phyloP scores from a whole-genome alignment of 768 basidiomycete species.

The Coprinopsis marcescibilis region DNA sequence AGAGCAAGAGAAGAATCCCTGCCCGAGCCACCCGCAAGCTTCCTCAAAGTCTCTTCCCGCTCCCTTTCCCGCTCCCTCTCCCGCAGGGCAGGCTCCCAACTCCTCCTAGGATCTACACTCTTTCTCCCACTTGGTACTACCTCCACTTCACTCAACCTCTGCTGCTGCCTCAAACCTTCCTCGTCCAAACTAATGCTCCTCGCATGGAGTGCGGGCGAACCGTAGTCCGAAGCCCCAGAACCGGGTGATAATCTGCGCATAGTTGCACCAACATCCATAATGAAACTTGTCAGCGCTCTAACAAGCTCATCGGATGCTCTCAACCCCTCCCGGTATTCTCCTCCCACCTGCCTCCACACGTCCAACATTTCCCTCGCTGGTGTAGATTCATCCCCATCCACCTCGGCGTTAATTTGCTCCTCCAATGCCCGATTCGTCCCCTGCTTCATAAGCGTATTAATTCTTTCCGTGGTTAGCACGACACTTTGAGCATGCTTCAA shows the following conservation, averaged over 20 bases:
- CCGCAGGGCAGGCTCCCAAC: conserved; percentile 32
- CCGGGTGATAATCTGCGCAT: conserved; percentile 24
- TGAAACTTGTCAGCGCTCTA: conserved; percentile 65
- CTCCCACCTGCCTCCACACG: conserved; percentile 64
- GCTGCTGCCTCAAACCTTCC: conserved; percentile 27
- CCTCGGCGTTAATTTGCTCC: conserved; percentile 71
- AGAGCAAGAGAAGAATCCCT: conserved; percentile 29
- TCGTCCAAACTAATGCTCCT: conserved; percentile 53
- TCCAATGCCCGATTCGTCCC: conserved; percentile 60
- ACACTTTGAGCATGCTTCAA: conserved; percentile 57
- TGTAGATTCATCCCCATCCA: conserved; percentile 37
- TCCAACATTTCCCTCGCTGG: conserved; percentile 37
- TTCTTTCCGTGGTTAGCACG: conserved; percentile 57
- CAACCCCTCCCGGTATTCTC: conserved; percentile 67
- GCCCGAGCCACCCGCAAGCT: conserved; percentile 21
- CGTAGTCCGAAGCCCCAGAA: conserved; percentile 14
- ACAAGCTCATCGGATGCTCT: conserved; percentile 76
- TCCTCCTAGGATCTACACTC: conserved; percentile 52
- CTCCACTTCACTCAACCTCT: conserved; percentile 23
- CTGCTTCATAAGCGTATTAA: conserved; percentile 55
- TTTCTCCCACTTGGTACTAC: conserved; percentile 33
- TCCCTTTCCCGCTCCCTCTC: conserved; percentile 28
- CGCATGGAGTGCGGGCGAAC: conserved; percentile 34
- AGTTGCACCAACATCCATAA: conserved; percentile 69
- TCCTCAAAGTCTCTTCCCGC: conserved; percentile 37